Percentiles rank a stretch among this genome's conserved stretches.
Conservation (phyloP, 306 rosid species). For the Cicer cuneatum region DNA sequence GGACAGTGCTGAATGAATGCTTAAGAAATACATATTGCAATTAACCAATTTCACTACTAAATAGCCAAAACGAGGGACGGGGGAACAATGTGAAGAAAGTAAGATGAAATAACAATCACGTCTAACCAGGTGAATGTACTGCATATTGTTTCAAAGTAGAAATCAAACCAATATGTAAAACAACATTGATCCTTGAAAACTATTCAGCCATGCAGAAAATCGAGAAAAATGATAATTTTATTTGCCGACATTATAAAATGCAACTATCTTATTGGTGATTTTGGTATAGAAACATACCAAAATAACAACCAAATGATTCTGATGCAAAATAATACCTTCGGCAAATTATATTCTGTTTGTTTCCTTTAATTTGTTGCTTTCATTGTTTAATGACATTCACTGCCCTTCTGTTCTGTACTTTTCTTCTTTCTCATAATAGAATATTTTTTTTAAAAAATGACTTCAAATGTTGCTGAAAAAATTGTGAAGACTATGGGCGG, state of each 20-base stretch:
- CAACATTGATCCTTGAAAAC: conserved; percentile 14
- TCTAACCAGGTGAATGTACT: conserved; percentile 14
- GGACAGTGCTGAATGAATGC: conserved; percentile 71
- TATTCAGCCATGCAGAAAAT: conserved; percentile 27
- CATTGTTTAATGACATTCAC: background rate
- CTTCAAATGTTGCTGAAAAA: background rate
- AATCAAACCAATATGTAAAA: conserved; percentile 30
- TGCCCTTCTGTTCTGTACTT: background rate
- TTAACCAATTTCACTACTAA: conserved; percentile 25
- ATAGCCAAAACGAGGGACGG: conserved; percentile 18
- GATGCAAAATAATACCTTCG: background rate
- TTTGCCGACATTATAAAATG: conserved; percentile 24
- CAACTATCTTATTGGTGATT: conserved; percentile 25
- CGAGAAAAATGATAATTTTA: background rate
- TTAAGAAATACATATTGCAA: conserved; percentile 55
- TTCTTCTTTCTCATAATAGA: background rate
- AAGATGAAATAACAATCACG: conserved; percentile 32
- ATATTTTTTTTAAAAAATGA: too few species aligned
- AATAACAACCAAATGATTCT: background rate
- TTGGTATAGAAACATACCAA: conserved; percentile 2
- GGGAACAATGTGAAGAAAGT: conserved; percentile 18
- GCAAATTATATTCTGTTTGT: background rate
- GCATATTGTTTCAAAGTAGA: background rate
- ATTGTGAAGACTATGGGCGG: background rate
- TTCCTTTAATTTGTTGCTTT: conserved; percentile 1